These are phyloP conservation scores for Dryas alaskensis DNA, from an alignment of 306 rosid genomes.

Conservation along the genomic window DNA sequence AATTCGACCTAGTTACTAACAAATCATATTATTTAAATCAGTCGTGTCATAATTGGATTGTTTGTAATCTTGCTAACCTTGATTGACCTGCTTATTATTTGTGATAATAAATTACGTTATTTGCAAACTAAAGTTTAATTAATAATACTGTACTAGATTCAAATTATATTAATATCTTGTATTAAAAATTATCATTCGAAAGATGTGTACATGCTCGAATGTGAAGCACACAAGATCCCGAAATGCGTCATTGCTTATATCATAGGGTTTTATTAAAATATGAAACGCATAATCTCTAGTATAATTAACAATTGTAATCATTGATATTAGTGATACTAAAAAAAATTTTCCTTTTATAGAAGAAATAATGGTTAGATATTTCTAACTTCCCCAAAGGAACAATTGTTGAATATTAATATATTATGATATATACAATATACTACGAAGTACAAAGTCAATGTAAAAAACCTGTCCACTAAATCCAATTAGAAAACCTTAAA, in stretches of 20 bases:
- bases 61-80: no score
- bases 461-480: neutral
- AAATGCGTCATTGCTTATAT: conserved; percentile 11
- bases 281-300: neutral
- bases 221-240: neutral
- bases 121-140: no score
- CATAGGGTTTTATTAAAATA: neutral
- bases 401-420: no score
- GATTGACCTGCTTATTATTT: no score
- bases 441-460: neutral
- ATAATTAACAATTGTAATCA: neutral
- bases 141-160: no score
- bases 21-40: no score
- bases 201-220: neutral
- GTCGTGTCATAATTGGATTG: no score
- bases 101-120: no score
- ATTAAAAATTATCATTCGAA: neutral
- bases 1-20: no score
- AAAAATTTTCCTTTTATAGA: neutral
- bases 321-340: neutral
- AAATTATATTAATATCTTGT: neutral
- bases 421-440: no score
- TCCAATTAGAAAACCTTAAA: conserved; percentile 2
- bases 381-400: neutral
- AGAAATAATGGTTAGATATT: neutral